phyloP scores from a whole-genome alignment of 129 eudicot genomes.

The Solidago caesia region DNA sequence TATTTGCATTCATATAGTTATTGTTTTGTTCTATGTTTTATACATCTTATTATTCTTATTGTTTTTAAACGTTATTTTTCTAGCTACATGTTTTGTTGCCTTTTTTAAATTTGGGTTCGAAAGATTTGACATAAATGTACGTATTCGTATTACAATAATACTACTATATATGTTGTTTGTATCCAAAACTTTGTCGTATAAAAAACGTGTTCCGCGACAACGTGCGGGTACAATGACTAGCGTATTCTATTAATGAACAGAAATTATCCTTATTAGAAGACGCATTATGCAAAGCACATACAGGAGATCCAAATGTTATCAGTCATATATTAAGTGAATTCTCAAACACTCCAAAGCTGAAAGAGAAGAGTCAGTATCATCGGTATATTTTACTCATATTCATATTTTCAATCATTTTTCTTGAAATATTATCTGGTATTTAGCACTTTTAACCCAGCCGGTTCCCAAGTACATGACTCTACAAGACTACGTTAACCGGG shows the following conservation, averaged over 20 bases:
- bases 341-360: slow-evolving; percentile 61
- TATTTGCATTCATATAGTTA: too few relatives aligned
- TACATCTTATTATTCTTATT: too few relatives aligned
- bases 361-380: slow-evolving; percentile 60
- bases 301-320: slow-evolving; percentile 46
- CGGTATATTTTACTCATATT: slow-evolving; percentile 40
- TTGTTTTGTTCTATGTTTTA: too few relatives aligned
- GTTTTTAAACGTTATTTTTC: too few relatives aligned
- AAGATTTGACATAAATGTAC: too few relatives aligned
- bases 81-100: too few relatives aligned
- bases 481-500: neutral
- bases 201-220: too few relatives aligned
- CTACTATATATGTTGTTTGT: too few relatives aligned
- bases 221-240: too few relatives aligned
- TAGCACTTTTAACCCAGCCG: neutral
- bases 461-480: neutral
- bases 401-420: neutral
- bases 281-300: slow-evolving; percentile 49
- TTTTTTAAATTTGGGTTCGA: too few relatives aligned
- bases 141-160: too few relatives aligned
- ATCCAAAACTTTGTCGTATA: too few relatives aligned
- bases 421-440: neutral
- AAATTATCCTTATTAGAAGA: slow-evolving; percentile 60
- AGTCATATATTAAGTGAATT: slow-evolving; percentile 43
- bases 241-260: slow-evolving; percentile 43